Evolutionary conservation across 192 early-diverging fungal genomes (phyloP).

Genomic region (Podochytrium sp.): DNA sequence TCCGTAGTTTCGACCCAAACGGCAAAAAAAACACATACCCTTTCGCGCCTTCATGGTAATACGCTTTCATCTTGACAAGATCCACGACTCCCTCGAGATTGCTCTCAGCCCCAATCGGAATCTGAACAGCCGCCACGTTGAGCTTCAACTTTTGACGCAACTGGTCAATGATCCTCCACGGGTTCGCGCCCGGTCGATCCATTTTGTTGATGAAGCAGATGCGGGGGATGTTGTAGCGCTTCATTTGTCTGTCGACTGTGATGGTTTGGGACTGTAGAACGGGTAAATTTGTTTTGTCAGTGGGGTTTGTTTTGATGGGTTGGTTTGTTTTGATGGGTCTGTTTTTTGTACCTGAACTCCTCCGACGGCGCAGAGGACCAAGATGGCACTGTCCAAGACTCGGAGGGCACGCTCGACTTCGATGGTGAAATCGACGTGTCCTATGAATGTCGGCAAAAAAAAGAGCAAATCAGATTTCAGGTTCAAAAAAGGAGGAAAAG

Average conservation of each 20-base stretch:
- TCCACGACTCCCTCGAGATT: conserved; percentile 91
- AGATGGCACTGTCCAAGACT: conserved; percentile 92
- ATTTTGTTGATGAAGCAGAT: conserved; percentile 97
- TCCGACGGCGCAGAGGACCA: conserved; percentile 91
- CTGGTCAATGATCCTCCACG: conserved; percentile 73
- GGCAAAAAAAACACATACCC: conserved; percentile 57
- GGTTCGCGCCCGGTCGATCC: conserved; percentile 73
- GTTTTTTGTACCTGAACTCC: too few species aligned
- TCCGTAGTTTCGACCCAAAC: conserved; percentile 15
- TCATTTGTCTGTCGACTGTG: conserved; percentile 83
- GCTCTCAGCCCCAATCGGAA: conserved; percentile 83
- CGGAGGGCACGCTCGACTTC: conserved; percentile 92
- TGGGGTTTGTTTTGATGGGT: neutral
- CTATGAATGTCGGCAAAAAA: conserved; percentile 36
- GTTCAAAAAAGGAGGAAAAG: neutral
- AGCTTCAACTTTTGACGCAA: conserved; percentile 48
- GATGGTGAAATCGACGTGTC: conserved; percentile 96
- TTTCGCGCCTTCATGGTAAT: conserved; percentile 86
- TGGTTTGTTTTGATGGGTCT: conserved; percentile 39
- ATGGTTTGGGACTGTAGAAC: conserved; percentile 88
- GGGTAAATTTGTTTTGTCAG: neutral
- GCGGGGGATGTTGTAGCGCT: conserved; percentile 80
- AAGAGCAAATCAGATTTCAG: neutral
- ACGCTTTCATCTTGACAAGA: conserved; percentile 82
- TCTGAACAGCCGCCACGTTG: conserved; percentile 52